Evolutionary conservation across 108 stramenopile genomes (phyloP), one percentile per base, ranked within the genome.

Genomic region (Skeletonema tropicum): DNA sequence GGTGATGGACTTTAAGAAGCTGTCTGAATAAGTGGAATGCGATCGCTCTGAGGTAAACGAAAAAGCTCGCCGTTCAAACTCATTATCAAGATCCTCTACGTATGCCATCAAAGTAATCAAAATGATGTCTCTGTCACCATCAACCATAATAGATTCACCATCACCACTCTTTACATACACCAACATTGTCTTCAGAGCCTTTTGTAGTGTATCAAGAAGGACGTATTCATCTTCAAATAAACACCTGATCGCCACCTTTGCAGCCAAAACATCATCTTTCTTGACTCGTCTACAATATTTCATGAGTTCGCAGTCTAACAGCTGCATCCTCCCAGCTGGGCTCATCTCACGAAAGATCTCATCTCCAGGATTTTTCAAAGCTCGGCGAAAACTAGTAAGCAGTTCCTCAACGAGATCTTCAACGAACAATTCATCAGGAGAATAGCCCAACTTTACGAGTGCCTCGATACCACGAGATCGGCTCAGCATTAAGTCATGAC

Each of bases 161-260:
- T 19, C 60, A 61, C 5, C 30, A 12, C 2, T 12, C 60, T 61
- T 32, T 5, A 61, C 30, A 42, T 55, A 63, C 36, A 25, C 64
- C 74, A 70, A 84, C 77, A 45, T 79, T 46, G 31, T 67, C 26
- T 60, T 85, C 80, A 25, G 1, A 2, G 70, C 70, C n/a, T 71
- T 61, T 19, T 63, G 14, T 1, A 31, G 6, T 19, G 70, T 17
- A 13, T 6, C 10, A 0, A n/a, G 21, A 41, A 83, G 29, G 9
- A 90, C 19, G 60, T 64, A 90, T 42, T 90, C 90, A 60, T 90
- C 90, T 63, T 90, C 87, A 6, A 85, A 45, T 19, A 90, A 38
- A 87, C 88, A 88, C 39, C 90, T 55, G 48, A 88, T 87, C 7
- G 79, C 81, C 2, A 87, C 55, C n/a, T 52, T 59, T 8, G 84